These are phyloP conservation scores for Ochetophila trinervis DNA, from an alignment of 306 rosid genomes.

Conservation along the genomic window DNA sequence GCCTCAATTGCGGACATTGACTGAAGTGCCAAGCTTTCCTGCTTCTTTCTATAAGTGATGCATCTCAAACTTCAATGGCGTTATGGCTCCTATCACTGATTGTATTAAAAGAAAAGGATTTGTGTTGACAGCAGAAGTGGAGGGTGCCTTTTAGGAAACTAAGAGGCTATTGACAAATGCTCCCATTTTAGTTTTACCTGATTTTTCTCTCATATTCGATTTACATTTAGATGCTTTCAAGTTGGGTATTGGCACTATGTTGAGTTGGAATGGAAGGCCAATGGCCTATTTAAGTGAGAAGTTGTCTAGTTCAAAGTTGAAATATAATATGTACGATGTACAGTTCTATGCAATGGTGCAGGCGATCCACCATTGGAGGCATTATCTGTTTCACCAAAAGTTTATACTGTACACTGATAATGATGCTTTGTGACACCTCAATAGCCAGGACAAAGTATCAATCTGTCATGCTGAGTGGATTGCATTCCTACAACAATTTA, in stretches of 20 bases:
- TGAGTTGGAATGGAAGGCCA: neutral
- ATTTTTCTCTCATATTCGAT: too few relatives aligned
- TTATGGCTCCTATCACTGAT: too few relatives aligned
- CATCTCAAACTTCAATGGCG: too few relatives aligned
- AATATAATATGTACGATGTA: neutral
- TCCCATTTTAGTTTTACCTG: too few relatives aligned
- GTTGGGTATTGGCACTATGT: neutral
- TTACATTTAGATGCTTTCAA: neutral
- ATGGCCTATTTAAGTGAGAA: neutral
- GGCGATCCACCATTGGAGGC: neutral
- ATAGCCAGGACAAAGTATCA: neutral
- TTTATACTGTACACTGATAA: neutral
- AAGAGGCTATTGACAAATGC: too few relatives aligned
- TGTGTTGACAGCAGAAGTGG: too few relatives aligned
- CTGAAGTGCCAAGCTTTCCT: too few relatives aligned
- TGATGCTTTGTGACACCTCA: neutral
- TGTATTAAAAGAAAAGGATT: too few relatives aligned
- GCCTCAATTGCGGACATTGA: too few relatives aligned
- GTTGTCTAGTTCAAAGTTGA: neutral
- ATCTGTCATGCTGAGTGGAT: neutral
- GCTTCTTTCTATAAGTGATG: too few relatives aligned
- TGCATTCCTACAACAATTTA: neutral
- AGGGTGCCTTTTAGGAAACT: too few relatives aligned
- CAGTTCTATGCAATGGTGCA: conserved; percentile 6
- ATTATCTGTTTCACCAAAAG: neutral